phyloP scores from a whole-genome alignment of 129 eudicot species.

The Flaveria sonorensis region DNA sequence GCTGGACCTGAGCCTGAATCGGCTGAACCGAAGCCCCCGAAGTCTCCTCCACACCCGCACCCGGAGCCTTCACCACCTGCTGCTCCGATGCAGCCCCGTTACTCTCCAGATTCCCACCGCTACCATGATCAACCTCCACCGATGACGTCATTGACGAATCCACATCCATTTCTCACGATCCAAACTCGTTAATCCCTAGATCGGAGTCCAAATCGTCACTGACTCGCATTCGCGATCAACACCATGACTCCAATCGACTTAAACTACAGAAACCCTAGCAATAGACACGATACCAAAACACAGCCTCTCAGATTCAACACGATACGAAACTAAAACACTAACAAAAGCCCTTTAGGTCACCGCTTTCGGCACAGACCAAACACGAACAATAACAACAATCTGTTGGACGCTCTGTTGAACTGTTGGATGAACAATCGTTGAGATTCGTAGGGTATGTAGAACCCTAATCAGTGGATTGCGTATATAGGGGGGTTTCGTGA shows the following conservation, averaged over 20 bases:
- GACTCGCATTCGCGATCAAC: conserved; percentile 49
- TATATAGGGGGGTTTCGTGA: too few relatives aligned
- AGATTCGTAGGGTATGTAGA: conserved; percentile 21
- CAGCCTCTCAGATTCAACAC: conserved; percentile 26
- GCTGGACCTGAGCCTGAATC: conserved; percentile 40
- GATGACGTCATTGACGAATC: conserved; percentile 75
- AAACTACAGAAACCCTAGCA: conserved; percentile 30
- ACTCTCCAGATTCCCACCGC: conserved; percentile 28
- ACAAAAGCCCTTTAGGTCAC: conserved; percentile 24
- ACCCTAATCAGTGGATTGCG: conserved; percentile 16
- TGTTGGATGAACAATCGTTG: too few relatives aligned
- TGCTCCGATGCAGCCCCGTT: conserved; percentile 40
- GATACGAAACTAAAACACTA: not conserved
- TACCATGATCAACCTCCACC: conserved; percentile 50
- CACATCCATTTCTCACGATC: conserved; percentile 58
- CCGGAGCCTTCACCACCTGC: conserved; percentile 34
- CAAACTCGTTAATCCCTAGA: conserved; percentile 32
- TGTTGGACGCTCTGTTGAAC: too few relatives aligned
- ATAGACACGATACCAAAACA: too few relatives aligned
- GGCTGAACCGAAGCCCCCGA: conserved; percentile 32
- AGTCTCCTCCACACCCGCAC: conserved; percentile 24
- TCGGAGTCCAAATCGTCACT: conserved; percentile 52
- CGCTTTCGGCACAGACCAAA: not conserved
- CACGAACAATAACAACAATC: too few relatives aligned
- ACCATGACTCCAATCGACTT: conserved; percentile 29